Evolutionary conservation across 202 grass and related monocot species (phyloP).

Genomic region (Saccharum hybrid): DNA sequence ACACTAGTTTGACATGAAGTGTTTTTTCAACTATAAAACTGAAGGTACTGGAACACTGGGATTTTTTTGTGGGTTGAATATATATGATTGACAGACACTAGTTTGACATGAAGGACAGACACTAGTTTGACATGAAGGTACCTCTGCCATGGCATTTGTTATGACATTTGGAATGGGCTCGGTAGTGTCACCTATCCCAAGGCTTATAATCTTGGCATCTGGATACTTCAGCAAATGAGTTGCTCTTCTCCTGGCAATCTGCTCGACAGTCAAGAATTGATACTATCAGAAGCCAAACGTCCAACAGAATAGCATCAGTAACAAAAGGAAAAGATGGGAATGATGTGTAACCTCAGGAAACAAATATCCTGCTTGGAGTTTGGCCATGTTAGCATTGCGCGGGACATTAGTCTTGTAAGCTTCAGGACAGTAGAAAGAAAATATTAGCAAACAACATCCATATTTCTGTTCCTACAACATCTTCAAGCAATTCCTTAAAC

Average conservation of each 20-base stretch:
- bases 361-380: constrained; percentile 88
- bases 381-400: constrained; percentile 88
- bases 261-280: not conserved
- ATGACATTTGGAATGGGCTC: constrained; percentile 91
- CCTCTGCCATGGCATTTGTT: constrained; percentile 84
- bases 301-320: not conserved
- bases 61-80: too few species aligned
- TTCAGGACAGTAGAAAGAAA: constrained; percentile 39
- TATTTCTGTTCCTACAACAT: not conserved
- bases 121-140: constrained; percentile 28
- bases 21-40: too few species aligned
- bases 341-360: constrained; percentile 80
- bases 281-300: constrained; percentile 14
- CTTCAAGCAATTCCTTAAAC: not conserved
- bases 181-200: constrained; percentile 91
- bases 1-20: too few species aligned
- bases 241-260: constrained; percentile 88
- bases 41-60: too few species aligned
- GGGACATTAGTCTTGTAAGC: constrained; percentile 78
- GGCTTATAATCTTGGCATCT: constrained; percentile 86
- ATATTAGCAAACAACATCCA: not conserved
- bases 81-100: too few species aligned
- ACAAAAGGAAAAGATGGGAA: constrained; percentile 6
- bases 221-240: constrained; percentile 77
- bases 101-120: too few species aligned